Evolutionary conservation across 192 early-diverging fungal species (phyloP).

Genomic region (Linnemannia hyalina): DNA sequence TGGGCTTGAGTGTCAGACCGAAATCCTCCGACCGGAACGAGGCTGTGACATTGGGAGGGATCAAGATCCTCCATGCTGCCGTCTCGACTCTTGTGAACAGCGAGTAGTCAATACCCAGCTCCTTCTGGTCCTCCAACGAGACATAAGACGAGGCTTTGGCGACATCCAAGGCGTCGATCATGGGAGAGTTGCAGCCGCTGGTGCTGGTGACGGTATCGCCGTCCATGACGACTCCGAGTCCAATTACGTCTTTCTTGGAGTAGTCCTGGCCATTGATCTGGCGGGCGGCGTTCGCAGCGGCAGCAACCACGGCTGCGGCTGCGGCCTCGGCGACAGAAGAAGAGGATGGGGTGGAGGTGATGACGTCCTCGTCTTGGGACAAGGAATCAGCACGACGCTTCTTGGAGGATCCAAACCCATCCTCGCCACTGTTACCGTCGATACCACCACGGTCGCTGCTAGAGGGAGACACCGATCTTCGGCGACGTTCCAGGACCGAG

Average conservation of each 20-base stretch:
- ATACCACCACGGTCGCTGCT: not conserved
- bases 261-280: slow-evolving; percentile 19
- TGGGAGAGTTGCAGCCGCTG: not conserved
- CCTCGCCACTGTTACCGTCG: not conserved
- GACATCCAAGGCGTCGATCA: slow-evolving; percentile 29
- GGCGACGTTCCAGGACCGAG: slow-evolving; percentile 32
- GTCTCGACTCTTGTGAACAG: slow-evolving; percentile 52
- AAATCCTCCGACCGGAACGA: slow-evolving; percentile 53
- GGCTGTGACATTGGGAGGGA: slow-evolving; percentile 43
- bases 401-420: slow-evolving; percentile 33
- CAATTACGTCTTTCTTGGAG: not conserved
- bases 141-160: slow-evolving; percentile 40
- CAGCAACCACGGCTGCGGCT: slow-evolving; percentile 20
- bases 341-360: not conserved
- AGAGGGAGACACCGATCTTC: slow-evolving; percentile 30
- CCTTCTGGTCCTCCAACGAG: slow-evolving; percentile 40
- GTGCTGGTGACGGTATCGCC: too few species aligned
- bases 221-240: slow-evolving; percentile 18
- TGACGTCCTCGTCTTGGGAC: slow-evolving; percentile 12
- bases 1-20: slow-evolving; percentile 48
- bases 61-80: slow-evolving; percentile 51
- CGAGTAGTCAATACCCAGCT: slow-evolving; percentile 47
- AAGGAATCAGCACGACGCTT: slow-evolving; percentile 29
- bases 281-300: slow-evolving; percentile 26
- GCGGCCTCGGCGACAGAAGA: slow-evolving; percentile 19